Percentiles rank a stretch among this genome's conserved stretches.
phyloP scores from a whole-genome alignment of 2,329 filamentous ascomycete genomes.

The Phialemoniopsis sp. region DNA sequence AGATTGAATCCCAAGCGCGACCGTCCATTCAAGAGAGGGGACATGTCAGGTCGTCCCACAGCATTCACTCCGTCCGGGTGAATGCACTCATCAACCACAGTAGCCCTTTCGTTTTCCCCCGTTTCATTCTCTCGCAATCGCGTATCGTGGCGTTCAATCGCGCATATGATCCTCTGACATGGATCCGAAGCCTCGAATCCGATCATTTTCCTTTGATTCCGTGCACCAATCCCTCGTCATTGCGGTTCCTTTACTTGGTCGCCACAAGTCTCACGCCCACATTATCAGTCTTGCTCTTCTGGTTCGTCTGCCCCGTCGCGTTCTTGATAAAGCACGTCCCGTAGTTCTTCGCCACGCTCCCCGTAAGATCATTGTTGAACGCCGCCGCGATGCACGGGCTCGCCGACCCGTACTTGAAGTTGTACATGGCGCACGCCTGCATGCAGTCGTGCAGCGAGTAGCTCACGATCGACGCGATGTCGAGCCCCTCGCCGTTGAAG shows the following conservation, averaged over 20 bases:
- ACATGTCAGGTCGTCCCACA: too few relatives aligned
- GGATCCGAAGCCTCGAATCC: too few relatives aligned
- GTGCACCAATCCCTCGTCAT: too few relatives aligned
- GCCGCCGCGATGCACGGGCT: slow-evolving; percentile 8
- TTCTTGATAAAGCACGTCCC: slow-evolving; percentile 7
- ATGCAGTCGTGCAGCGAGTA: slow-evolving; percentile 13
- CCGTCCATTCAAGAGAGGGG: too few relatives aligned
- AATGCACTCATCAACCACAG: too few relatives aligned
- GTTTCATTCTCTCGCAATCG: too few relatives aligned
- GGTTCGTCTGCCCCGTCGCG: neutral
- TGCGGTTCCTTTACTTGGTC: neutral
- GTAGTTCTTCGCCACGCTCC: neutral
- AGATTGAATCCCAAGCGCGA: too few relatives aligned
- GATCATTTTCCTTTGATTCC: too few relatives aligned
- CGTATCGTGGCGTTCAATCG: too few relatives aligned
- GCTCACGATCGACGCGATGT: slow-evolving; percentile 11
- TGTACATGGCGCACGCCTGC: slow-evolving; percentile 13
- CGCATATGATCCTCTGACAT: too few relatives aligned
- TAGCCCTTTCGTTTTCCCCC: too few relatives aligned
- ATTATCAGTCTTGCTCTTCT: neutral
- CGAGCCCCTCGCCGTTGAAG: slow-evolving; percentile 1
- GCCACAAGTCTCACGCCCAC: neutral
- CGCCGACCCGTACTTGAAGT: slow-evolving; percentile 7
- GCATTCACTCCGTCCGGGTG: too few relatives aligned
- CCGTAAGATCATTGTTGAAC: slow-evolving; percentile 7